These are phyloP conservation scores for Escovopsis sp. DNA, from an alignment of 2,329 filamentous ascomycete species.

Conservation along the genomic window DNA sequence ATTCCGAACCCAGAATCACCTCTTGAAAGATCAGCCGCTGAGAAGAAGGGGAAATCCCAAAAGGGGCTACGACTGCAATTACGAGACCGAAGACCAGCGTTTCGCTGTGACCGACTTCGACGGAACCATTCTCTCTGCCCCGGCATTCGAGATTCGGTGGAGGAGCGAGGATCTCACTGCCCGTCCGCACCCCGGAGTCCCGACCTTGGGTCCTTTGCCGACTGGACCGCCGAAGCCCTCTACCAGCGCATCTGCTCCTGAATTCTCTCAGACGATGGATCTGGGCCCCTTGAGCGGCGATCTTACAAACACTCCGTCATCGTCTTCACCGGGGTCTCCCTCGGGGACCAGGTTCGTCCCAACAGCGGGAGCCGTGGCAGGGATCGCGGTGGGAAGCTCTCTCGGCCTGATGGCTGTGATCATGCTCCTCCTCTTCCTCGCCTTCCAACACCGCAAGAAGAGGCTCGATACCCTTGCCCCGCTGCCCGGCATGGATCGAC, in stretches of 20 bases:
- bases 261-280: neutral
- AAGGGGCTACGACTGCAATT: constrained; percentile 12
- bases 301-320: too few species aligned
- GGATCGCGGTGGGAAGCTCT: constrained; percentile 7
- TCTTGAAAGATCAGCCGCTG: neutral
- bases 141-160: constrained; percentile 18
- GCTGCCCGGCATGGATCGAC: constrained; percentile 3
- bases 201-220: neutral
- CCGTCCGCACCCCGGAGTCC: neutral
- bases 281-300: too few species aligned
- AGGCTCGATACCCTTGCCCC: neutral
- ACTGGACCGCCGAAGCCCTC: neutral
- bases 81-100: constrained; percentile 8
- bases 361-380: constrained; percentile 5
- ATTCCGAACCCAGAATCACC: neutral
- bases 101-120: constrained; percentile 11
- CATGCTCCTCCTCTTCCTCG: constrained; percentile 1
- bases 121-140: constrained; percentile 12
- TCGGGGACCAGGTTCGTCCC: neutral
- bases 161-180: constrained; percentile 8
- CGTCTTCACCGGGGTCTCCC: neutral
- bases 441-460: neutral
- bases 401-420: constrained; percentile 1
- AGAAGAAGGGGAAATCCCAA: neutral
- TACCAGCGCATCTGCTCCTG: neutral